Evolutionary conservation across 192 early-diverging fungal genomes (phyloP), one percentile per base, ranked within the genome.

Genomic region (Rhizophagus clarus): DNA sequence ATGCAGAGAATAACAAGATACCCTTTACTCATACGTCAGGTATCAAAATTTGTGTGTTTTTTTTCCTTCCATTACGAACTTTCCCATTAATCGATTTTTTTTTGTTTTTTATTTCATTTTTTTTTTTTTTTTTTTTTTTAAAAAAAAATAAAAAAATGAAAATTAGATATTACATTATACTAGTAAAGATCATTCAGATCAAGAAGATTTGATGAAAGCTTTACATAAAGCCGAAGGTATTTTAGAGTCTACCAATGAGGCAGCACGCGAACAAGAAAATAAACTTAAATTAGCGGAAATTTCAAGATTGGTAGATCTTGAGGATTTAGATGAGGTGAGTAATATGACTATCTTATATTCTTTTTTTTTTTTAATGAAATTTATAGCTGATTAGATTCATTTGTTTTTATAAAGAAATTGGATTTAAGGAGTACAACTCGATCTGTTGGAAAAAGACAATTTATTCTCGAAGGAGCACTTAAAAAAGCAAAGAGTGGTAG

Each of bases 1-100:
- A 89, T 99, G 32, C 98, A 99, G 83, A 91, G 98, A 7, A 89
- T 99, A 51, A 97, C 97, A 17, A 89, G 97, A 85, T 99, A 98
- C 84, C 93, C 93, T 28, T 85, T 99, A 61, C 87, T 98, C 17
- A 87, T 99, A 31, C 89, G 92, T 17, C 92, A 95, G 82, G 90
- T 91, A 85, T 34, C 32, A 68, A 37, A 9, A 42, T 63, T 61
- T 47, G 40, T n/a, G 42, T 37, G 32, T 69, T 28, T 34, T 42
- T 69, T 28, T 34, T 20, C 28, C n/a, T 45, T n/a, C 20, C n/a
- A 66, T 61, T 22, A 20, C 7, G 0, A 28, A n/a, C 26, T 37
- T 47, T 20, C 10, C 28, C 68, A 66, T 31, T 63, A 6, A 45
- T 0, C 47, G 42, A 42, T 15, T 34, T 24, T 42, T 51, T 68